Evolutionary conservation across 352 stramenopile genomes (phyloP), one percentile per base, ranked within the genome.

Genomic region (Elongisporangium undulatum): DNA sequence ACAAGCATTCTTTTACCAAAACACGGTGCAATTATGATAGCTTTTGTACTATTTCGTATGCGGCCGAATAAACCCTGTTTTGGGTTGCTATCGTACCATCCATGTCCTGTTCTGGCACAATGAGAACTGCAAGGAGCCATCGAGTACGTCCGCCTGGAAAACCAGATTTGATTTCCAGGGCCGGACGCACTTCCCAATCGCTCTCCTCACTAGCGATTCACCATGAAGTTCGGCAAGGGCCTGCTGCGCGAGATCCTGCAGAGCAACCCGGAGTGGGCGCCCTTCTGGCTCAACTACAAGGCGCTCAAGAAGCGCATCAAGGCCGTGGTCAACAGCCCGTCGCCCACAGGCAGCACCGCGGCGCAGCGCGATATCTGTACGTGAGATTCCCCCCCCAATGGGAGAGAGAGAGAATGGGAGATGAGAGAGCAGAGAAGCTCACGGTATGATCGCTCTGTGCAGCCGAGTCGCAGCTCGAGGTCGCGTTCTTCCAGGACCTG

Each of bases 231-330:
- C 60, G 84, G 84, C 64, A 93, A 93, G 73, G 70, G 72, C 21
- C 53, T 93, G 49, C 63, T 93, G 62, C 67, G 72, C 29, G 77
- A 86, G 61, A 85, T 89, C 61, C 57, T 90, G 41, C 77, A 85
- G 63, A 89, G 79, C 67, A 91, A 88, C 61, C 81, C 84, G 12
- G 80, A 91, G 61, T 93, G 81, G 81, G 81, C 79, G n/a, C 81
- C 81, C 24, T 93, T 91, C 63, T 93, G 84, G 84, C 83, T 93
- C 64, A 91, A 91, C 71, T 93, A 93, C 66, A 93, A 93, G 71
- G 82, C 67, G 34, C 79, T 93, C 53, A 93, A 93, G 68, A 93
- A 91, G 59, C 81, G 77, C 63, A 91, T 93, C 58, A 93, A 93
- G 65, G 77, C 76, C 34, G 81, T 91, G 38, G 34, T 45, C 34